Conservation (phyloP, 2,329 filamentous ascomycete genomes). For the Aspergillus calidoustus region DNA sequence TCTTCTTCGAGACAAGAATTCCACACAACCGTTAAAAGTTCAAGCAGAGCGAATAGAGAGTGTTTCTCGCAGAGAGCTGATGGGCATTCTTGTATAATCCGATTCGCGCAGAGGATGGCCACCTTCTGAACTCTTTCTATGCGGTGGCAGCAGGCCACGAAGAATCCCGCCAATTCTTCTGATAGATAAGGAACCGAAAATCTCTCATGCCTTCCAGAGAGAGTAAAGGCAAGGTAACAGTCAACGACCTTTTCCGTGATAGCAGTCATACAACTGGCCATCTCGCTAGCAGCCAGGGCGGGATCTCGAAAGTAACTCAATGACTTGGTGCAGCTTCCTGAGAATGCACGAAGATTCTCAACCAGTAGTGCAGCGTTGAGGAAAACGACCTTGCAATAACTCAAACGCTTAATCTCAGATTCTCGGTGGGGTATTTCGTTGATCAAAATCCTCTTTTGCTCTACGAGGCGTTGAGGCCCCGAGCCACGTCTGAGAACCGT, state of each 20-base stretch:
- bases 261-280: conserved; percentile 66
- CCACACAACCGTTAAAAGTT: conserved; percentile 94
- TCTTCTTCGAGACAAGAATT: conserved; percentile 91
- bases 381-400: conserved; percentile 90
- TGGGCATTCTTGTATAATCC: conserved; percentile 81
- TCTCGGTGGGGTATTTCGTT: conserved; percentile 76
- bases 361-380: conserved; percentile 88
- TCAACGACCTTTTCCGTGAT: conserved; percentile 73
- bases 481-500: conserved; percentile 87
- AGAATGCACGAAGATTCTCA: conserved; percentile 82
- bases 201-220: conserved; percentile 70
- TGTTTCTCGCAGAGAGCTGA: conserved; percentile 88
- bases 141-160: conserved; percentile 89
- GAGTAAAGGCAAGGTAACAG: conserved; percentile 76
- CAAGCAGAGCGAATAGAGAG: conserved; percentile 89
- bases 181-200: conserved; percentile 95
- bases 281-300: conserved; percentile 67
- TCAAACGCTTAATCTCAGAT: conserved; percentile 77
- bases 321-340: conserved; percentile 87
- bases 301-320: conserved; percentile 95
- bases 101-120: conserved; percentile 80
- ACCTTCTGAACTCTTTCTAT: conserved; percentile 90
- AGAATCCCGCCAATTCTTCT: conserved; percentile 80
- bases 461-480: conserved; percentile 69
- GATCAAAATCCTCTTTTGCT: conserved; percentile 79